Evolutionary conservation across 2,329 filamentous ascomycete genomes (phyloP), one percentile per base, ranked within the genome.

Genomic region (Neonectria punicea): DNA sequence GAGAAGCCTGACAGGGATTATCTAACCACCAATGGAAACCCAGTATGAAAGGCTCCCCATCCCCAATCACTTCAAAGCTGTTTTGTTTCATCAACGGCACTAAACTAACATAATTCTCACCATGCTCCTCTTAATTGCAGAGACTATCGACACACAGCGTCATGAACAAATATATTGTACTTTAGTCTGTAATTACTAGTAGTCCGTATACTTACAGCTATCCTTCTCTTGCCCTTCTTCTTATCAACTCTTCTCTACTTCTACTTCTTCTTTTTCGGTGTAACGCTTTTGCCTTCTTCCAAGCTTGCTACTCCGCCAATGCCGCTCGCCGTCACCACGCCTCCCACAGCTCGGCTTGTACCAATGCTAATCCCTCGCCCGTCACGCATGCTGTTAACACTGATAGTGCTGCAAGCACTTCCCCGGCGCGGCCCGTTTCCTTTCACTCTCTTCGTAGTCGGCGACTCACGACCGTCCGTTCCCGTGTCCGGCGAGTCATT

Each of bases 341-440:
- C 76, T 2, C 74, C 75, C 10, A 73, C 74, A 2, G 77, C 77
- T 62, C 75, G 80, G 28, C 80, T 76, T 6, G 77, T 73, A 8
- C 79, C 81, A 36, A 84, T 75, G 34, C 73, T 79, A 61, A 84
- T 84, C 3, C 81, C 81, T 39, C 78, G 76, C 4, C 78, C 77
- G 8, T 75, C 74, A 10, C 79, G 71, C 65, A 80, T 78, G n/a
- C 79, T 76, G 44, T 81, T 80, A 30, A 83, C 57, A 55, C 80
- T 83, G 16, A 83, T 75, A 51, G 73, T 79, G 65, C 80, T 82
- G 6, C 73, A 73, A 3, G 67, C 61, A 47, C 75, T 74, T 41
- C 74, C 74, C 16, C 76, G 70, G 10, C 76, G 71, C 44, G 57
- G 65, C 16, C 46, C 44, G n/a, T 43, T 56, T 32, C 57, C 53